These are phyloP conservation scores for Fragilariopsis cylindrus DNA, from an alignment of 108 stramenopile genomes.

Conservation along the genomic window DNA sequence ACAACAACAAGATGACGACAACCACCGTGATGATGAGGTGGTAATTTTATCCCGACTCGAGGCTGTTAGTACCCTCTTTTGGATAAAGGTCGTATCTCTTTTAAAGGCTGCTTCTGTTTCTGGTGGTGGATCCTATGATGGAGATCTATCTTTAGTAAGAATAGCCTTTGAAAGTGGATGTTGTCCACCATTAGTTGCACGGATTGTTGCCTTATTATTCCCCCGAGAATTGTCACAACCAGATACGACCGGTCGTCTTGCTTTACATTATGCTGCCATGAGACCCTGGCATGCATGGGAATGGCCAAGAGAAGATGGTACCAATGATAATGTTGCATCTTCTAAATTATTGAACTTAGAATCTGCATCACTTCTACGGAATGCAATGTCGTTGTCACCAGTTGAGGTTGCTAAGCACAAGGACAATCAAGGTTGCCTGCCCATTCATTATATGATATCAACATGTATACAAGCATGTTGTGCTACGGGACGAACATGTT, in stretches of 20 bases:
- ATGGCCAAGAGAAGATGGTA: conserved; percentile 46
- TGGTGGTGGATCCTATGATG: conserved; percentile 5
- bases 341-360: conserved; percentile 44
- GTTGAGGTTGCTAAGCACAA: conserved; percentile 24
- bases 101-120: conserved; percentile 29
- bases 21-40: neutral
- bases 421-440: conserved; percentile 50
- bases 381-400: conserved; percentile 52
- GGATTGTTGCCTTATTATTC: conserved; percentile 50
- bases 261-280: conserved; percentile 63
- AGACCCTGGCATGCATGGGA: conserved; percentile 57
- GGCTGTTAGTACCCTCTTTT: conserved; percentile 46
- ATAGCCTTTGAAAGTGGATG: conserved; percentile 50
- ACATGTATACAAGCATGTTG: conserved; percentile 53
- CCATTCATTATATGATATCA: conserved; percentile 65
- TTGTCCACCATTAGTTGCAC: conserved; percentile 58
- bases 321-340: conserved; percentile 25
- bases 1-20: neutral
- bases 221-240: conserved; percentile 47
- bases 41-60: conserved; percentile 36
- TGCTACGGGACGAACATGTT: conserved; percentile 40
- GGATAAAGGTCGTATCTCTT: conserved; percentile 58
- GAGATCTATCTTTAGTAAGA: conserved; percentile 43
- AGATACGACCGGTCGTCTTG: conserved; percentile 52
- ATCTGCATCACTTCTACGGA: conserved; percentile 45